Evolutionary conservation across 2,329 filamentous ascomycete species (phyloP), one percentile per base, ranked within the genome.

Genomic region (Coccinonectria pachysandricola): DNA sequence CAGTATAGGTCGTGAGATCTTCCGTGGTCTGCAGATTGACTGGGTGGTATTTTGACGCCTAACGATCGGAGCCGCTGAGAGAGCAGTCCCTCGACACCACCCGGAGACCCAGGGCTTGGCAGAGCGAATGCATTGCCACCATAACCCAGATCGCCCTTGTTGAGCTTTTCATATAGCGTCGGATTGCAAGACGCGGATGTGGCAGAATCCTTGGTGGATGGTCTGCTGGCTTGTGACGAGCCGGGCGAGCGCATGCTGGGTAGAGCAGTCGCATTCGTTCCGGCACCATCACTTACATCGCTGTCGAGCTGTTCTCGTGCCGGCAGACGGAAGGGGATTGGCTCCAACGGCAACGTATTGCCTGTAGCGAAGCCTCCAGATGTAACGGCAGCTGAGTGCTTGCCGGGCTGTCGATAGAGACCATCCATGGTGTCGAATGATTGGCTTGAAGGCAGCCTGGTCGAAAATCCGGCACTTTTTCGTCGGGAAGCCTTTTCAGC

Each of bases 11-110:
- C n/a, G n/a, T n/a, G n/a, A n/a, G n/a, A n/a, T n/a, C n/a, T n/a
- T n/a, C n/a, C n/a, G n/a, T n/a, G n/a, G n/a, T n/a, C n/a, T n/a
- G n/a, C n/a, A n/a, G n/a, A n/a, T n/a, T n/a, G n/a, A n/a, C n/a
- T n/a, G 11, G 28, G 33, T 5, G 27, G 34, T 12, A 42, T 42
- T 31, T 64, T 52, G 13, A 64, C 62, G 19, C 74, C 79, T 5
- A 83, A 55, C 5, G 72, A 70, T 37, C 74, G 68, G 22, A 88
- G 56, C 30, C 75, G 68, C 48, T 74, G 74, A 8, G 82, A 82
- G 10, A 91, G 57, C 10, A 91, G 53, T 3, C 81, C 72, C 42
- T 84, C 77, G 4, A 70, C 63, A 2, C 56, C 56, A 12, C 32
- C 12, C 3, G 54, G 45, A 33, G 53, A 52, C 18, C 57, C 57